These are phyloP conservation scores for Mycocentrospora acerina DNA, from an alignment of 2,329 filamentous ascomycete species.

Conservation along the genomic window DNA sequence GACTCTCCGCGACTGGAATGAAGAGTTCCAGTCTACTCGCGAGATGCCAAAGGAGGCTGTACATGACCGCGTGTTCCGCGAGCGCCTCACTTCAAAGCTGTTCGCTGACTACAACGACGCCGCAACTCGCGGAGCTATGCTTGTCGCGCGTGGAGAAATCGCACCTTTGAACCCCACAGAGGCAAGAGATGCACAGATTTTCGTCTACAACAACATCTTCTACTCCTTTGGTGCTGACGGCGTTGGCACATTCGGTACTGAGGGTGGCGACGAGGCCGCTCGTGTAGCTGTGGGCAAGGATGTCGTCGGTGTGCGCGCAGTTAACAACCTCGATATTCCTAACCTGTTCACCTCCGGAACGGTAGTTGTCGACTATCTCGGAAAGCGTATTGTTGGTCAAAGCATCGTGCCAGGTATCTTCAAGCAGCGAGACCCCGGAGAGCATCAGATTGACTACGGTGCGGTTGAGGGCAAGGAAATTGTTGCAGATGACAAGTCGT, in stretches of 20 bases:
- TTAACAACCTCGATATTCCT: slow-evolving; percentile 95
- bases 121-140: slow-evolving; percentile 83
- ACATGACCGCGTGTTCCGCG: slow-evolving; percentile 93
- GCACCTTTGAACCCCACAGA: slow-evolving; percentile 94
- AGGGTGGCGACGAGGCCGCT: slow-evolving; percentile 95
- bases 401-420: slow-evolving; percentile 99
- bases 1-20: slow-evolving; percentile 96
- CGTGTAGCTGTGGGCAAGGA: slow-evolving; percentile 96
- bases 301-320: slow-evolving; percentile 86
- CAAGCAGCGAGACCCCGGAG: slow-evolving; percentile 94
- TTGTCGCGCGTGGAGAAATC: slow-evolving; percentile 91
- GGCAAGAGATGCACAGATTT: slow-evolving; percentile 89
- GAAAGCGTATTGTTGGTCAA: slow-evolving; percentile 95
- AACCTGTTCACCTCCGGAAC: slow-evolving; percentile 94
- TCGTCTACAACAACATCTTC: slow-evolving; percentile 99
- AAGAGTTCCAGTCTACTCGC: slow-evolving; percentile 95
- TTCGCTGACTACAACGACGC: slow-evolving; percentile 98
- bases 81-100: slow-evolving; percentile 89
- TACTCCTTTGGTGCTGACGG: slow-evolving; percentile 98
- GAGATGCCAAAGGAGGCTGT: slow-evolving; percentile 92
- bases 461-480: slow-evolving; percentile 97
- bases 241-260: slow-evolving; percentile 92
- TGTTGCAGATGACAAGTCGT: slow-evolving; percentile 85
- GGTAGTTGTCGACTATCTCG: slow-evolving; percentile 93
- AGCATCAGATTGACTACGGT: slow-evolving; percentile 98